Percentiles rank a stretch among this genome's conserved stretches.
Conservation (phyloP, 2,329 filamentous ascomycete species). For the Capronia epimyces region DNA sequence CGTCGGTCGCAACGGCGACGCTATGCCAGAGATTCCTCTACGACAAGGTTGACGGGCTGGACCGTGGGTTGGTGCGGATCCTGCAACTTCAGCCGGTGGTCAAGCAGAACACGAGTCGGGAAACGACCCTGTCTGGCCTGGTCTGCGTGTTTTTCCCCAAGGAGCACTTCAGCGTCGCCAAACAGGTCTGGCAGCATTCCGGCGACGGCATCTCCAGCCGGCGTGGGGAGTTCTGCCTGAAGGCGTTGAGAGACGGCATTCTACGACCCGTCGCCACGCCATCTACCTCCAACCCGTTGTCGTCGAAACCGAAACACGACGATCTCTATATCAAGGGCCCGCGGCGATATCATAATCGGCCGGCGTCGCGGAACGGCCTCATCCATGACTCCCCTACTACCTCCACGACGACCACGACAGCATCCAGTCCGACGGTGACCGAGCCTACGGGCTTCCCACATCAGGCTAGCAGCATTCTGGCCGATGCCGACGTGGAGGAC, state of each 20-base stretch:
- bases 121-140: constrained; percentile 55
- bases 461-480: too few relatives aligned
- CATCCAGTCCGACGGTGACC: background rate
- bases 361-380: constrained; percentile 47
- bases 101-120: constrained; percentile 41
- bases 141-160: constrained; percentile 67
- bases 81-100: constrained; percentile 61
- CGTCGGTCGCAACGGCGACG: constrained; percentile 62
- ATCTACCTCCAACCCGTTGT: background rate
- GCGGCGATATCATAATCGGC: constrained; percentile 70
- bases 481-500: constrained; percentile 36
- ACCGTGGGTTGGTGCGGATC: constrained; percentile 47
- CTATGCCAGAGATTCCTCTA: constrained; percentile 71
- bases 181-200: constrained; percentile 95
- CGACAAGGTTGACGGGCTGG: constrained; percentile 51
- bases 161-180: constrained; percentile 66
- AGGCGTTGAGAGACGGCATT: constrained; percentile 64
- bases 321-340: constrained; percentile 60
- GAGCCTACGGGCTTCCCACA: too few relatives aligned
- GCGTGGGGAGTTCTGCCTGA: constrained; percentile 81
- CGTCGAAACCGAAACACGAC: constrained; percentile 17
- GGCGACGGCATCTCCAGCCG: constrained; percentile 90
- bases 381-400: constrained; percentile 31
- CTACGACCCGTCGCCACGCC: constrained; percentile 40
- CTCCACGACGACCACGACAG: constrained; percentile 8